These are phyloP conservation scores for Coelastrella sp. DNA, from an alignment of 139 green algal genomes.

Conservation along the genomic window DNA sequence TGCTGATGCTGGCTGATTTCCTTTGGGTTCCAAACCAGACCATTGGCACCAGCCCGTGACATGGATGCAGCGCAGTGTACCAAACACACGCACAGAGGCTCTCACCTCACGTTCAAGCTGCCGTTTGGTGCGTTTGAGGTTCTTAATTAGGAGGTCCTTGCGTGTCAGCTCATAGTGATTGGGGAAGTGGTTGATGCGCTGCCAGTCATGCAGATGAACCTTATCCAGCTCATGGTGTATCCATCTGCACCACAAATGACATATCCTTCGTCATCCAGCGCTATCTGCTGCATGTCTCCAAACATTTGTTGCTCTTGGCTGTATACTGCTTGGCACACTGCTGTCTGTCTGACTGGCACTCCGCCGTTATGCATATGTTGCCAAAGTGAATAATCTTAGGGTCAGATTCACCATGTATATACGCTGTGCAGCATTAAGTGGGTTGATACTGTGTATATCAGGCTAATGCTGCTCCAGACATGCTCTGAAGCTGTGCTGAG, in stretches of 20 bases:
- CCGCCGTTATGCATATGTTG: too few relatives aligned
- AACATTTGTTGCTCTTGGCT: not conserved
- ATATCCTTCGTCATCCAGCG: not conserved
- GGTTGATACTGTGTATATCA: too few relatives aligned
- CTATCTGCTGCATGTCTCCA: too few relatives aligned
- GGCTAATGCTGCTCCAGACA: too few relatives aligned
- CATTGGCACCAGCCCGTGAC: too few relatives aligned
- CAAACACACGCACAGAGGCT: not conserved
- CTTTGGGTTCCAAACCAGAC: too few relatives aligned
- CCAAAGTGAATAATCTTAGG: too few relatives aligned
- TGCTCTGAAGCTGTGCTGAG: not conserved
- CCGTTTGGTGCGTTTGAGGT: constrained; percentile 81
- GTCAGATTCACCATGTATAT: too few relatives aligned
- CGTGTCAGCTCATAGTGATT: constrained; percentile 91
- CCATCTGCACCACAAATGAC: constrained; percentile 52
- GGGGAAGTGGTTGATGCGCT: constrained; percentile 92
- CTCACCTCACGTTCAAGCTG: constrained; percentile 73
- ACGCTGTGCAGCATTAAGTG: too few relatives aligned
- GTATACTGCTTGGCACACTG: not conserved
- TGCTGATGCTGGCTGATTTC: too few relatives aligned
- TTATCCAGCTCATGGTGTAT: constrained; percentile 74
- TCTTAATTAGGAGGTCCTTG: constrained; percentile 91
- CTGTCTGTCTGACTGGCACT: too few relatives aligned
- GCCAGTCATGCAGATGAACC: constrained; percentile 74
- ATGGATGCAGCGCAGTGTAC: not conserved